Evolutionary conservation across 129 eudicot species (phyloP).

Genomic region (Ambrosia trifida): DNA sequence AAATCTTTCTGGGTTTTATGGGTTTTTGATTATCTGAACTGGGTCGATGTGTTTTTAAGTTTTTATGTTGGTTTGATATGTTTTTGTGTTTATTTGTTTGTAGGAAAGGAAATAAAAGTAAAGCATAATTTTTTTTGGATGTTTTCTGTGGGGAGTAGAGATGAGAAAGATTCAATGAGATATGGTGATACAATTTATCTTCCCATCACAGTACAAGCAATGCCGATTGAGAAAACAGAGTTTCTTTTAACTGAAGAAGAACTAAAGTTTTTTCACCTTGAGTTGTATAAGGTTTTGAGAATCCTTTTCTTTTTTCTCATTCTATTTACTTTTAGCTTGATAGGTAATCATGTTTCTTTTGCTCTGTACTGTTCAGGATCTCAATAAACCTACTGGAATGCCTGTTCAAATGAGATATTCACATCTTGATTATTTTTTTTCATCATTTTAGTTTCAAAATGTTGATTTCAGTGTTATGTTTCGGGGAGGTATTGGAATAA

Average conservation of each 20-base stretch:
- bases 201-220: conserved; percentile 64
- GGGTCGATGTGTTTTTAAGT: conserved; percentile 42
- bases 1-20: conserved; percentile 40
- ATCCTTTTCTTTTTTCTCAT: neutral
- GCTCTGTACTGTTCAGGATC: conserved; percentile 49
- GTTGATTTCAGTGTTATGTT: conserved; percentile 12
- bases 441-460: neutral
- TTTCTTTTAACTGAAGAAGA: conserved; percentile 54
- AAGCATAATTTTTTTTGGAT: conserved; percentile 39
- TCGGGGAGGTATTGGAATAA: conserved; percentile 94
- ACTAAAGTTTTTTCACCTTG: conserved; percentile 64
- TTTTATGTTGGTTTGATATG: conserved; percentile 18
- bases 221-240: conserved; percentile 43
- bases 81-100: conserved; percentile 24
- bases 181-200: conserved; percentile 73
- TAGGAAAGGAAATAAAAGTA: conserved; percentile 14
- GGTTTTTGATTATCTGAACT: conserved; percentile 42
- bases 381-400: conserved; percentile 97
- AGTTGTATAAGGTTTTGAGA: conserved; percentile 70
- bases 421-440: neutral
- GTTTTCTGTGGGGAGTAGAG: conserved; percentile 71
- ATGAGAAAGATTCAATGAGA: conserved; percentile 71
- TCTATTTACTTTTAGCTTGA: neutral
- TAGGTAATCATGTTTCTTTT: conserved; percentile 3
- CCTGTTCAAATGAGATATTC: conserved; percentile 78